These are phyloP conservation scores for Coemansia sp. DNA, from an alignment of 192 early-diverging fungal genomes.

Conservation along the genomic window DNA sequence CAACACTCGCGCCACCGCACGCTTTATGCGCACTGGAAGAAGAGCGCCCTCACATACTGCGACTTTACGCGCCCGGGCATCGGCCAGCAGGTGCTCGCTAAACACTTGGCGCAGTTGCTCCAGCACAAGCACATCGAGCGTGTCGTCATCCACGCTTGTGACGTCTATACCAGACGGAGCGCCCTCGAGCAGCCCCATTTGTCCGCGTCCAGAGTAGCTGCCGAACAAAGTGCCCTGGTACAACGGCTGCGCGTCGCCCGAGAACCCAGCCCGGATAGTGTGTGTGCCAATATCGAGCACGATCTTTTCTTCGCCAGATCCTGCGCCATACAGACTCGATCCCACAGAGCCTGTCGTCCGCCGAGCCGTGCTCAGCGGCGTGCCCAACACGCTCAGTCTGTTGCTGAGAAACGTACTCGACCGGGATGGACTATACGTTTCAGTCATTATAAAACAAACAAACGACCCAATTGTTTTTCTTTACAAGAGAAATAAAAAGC, in stretches of 20 bases:
- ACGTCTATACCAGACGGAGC: constrained; percentile 1
- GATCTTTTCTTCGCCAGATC: constrained; percentile 69
- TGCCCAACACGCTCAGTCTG: constrained; percentile 1
- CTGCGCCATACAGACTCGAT: constrained; percentile 24
- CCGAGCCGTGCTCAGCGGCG: not conserved
- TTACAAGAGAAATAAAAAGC: constrained; percentile 6
- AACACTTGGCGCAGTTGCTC: constrained; percentile 30
- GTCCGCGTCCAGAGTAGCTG: constrained; percentile 15
- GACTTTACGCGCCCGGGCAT: constrained; percentile 82
- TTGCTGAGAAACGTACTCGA: not conserved
- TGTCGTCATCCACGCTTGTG: constrained; percentile 4
- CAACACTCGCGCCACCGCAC: constrained; percentile 68
- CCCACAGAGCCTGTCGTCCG: not conserved
- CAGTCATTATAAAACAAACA: not conserved
- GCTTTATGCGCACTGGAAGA: constrained; percentile 66
- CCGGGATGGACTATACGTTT: not conserved
- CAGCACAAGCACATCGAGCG: constrained; percentile 16
- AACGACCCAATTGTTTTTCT: not conserved
- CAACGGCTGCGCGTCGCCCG: constrained; percentile 77
- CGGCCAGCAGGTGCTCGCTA: constrained; percentile 67
- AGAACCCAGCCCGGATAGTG: constrained; percentile 83
- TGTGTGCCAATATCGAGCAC: constrained; percentile 84
- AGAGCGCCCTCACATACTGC: constrained; percentile 76
- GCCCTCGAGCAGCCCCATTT: not conserved
- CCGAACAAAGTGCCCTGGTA: constrained; percentile 61